A percentile compares a stretch with the other conserved stretches of the same genome.
These are phyloP conservation scores for Aspergillus spinulosporus DNA, from an alignment of 2,329 filamentous ascomycete genomes.

Conservation along the genomic window DNA sequence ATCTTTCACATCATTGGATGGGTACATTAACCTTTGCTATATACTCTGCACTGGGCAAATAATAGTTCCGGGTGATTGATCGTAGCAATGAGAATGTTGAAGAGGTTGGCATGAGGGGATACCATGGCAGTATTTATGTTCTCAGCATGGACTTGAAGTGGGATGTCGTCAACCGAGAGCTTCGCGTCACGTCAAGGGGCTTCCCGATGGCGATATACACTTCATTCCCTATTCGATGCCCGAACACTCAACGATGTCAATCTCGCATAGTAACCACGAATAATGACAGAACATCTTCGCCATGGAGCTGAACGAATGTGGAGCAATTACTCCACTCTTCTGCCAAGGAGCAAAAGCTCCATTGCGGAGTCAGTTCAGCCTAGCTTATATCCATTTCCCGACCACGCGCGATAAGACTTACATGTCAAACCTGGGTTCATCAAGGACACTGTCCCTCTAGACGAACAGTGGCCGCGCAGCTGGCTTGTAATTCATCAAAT, in stretches of 20 bases:
- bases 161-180: background rate
- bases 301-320: too few species aligned
- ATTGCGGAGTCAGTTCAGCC: too few species aligned
- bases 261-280: background rate
- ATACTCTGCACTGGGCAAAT: constrained; percentile 14
- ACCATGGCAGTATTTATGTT: constrained; percentile 5
- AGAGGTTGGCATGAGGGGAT: background rate
- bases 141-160: background rate
- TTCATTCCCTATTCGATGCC: constrained; percentile 4
- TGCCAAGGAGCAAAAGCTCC: too few species aligned
- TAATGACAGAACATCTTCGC: too few species aligned
- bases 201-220: constrained; percentile 3
- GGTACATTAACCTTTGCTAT: constrained; percentile 16
- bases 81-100: background rate
- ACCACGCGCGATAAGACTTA: too few species aligned
- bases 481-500: too few species aligned
- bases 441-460: too few species aligned
- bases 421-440: too few species aligned
- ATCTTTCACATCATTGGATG: constrained; percentile 6
- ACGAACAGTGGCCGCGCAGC: too few species aligned
- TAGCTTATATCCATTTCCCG: too few species aligned
- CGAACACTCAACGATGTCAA: constrained; percentile 2
- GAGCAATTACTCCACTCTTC: too few species aligned
- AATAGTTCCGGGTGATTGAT: background rate
- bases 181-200: constrained; percentile 3